Percentiles rank a stretch among this genome's conserved stretches.
Conservation (phyloP, 257 asterid genomes). For the Solanum rostratum region DNA sequence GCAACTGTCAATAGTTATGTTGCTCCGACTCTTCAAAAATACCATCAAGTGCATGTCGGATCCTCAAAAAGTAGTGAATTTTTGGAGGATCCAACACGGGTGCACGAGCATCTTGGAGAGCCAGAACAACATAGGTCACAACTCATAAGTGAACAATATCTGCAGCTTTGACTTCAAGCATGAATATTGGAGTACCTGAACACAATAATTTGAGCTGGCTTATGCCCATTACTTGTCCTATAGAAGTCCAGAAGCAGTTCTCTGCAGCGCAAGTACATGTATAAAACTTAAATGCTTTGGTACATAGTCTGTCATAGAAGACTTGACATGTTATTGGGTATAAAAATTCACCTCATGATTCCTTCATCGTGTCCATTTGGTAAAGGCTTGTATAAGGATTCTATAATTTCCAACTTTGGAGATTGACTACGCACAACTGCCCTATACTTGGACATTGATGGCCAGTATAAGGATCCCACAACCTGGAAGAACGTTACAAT, state of each 20-base stretch:
- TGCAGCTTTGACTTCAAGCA: neutral
- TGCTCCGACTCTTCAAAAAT: neutral
- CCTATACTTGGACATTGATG: constrained; percentile 75
- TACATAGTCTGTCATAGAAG: neutral
- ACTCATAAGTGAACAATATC: neutral
- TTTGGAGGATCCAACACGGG: neutral
- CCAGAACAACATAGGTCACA: neutral
- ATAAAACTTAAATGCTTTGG: constrained; percentile 3
- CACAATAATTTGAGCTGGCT: constrained; percentile 74
- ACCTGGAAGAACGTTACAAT: constrained; percentile 35
- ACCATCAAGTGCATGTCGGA: neutral
- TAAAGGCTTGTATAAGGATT: constrained; percentile 68
- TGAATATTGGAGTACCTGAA: constrained; percentile 49
- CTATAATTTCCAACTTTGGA: constrained; percentile 78
- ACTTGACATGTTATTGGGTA: neutral
- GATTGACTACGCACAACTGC: constrained; percentile 90
- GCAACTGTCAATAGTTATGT: neutral
- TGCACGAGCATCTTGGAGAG: neutral
- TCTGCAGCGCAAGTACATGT: constrained; percentile 30
- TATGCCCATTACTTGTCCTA: constrained; percentile 52
- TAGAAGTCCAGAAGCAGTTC: constrained; percentile 84
- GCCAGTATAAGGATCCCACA: constrained; percentile 92
- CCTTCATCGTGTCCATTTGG: constrained; percentile 86
- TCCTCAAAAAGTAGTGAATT: neutral
- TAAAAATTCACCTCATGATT: constrained; percentile 51